Evolutionary conservation across 2,329 filamentous ascomycete genomes (phyloP), one percentile per base, ranked within the genome.

Genomic region (Colletotrichum cereale): DNA sequence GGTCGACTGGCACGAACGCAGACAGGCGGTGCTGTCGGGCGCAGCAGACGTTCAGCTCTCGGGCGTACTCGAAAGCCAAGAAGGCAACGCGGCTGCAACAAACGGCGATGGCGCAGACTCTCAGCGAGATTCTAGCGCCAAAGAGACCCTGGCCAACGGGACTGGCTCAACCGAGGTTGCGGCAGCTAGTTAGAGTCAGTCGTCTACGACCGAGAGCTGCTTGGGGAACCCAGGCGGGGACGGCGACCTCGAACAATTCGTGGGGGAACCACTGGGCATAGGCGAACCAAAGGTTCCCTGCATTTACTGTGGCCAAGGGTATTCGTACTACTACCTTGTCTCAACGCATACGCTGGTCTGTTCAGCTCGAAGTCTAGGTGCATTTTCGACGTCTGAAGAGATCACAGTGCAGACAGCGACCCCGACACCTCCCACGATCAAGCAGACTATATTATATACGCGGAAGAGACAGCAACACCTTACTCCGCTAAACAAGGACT

Each of bases 1-100:
- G 79, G 85, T 89, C 42, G 89, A 91, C 79, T 90, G 91, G 83
- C 88, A 90, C 75, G 84, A 86, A 67, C 84, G 89, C 63, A 86
- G 89, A 50, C 82, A 86, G 75, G 85, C 85, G 5, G 87, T 91
- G 6, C 81, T 90, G 29, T 83, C 82, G 2, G 85, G 84, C 12
- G 80, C 80, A 4, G 84, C 82, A 1, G 84, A 87, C 26, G 83
- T 87, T 12, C 80, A 85, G 24, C 79, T 87, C 8, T 73, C 79
- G 3, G 79, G 78, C 16, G 75, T 76, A 3, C 72, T 79, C 26
- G 81, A 81, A 61, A 68, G 67, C 31, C 65, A 74, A 52, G 73
- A 74, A 24, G 56, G 58, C n/a, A 56, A 42, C 24, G 29, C 58
- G 1, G 52, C n/a, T 31, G 52, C 38, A n/a, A 56, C 65, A 31